phyloP scores from a whole-genome alignment of 805 yeast species.

The Yarrowia hollandica region DNA sequence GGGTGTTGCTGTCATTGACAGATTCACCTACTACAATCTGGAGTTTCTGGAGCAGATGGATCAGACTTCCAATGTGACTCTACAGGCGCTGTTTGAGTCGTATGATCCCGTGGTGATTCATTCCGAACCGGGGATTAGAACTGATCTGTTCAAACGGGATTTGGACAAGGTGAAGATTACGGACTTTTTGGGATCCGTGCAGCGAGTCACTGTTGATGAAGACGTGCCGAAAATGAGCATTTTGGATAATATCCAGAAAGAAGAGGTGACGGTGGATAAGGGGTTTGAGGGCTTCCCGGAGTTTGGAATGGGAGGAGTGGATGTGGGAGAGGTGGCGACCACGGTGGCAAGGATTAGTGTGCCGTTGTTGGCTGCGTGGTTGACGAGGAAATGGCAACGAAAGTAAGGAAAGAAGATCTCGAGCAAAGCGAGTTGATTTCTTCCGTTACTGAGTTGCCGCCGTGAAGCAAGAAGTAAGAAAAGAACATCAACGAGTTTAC shows the following conservation, averaged over 20 bases:
- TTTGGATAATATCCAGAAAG: slow-evolving; percentile 10
- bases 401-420: background rate
- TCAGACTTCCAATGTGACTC: slow-evolving; percentile 68
- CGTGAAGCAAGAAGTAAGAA: no score
- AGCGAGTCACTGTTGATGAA: slow-evolving; percentile 67
- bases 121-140: slow-evolving; percentile 89
- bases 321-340: background rate
- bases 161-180: slow-evolving; percentile 72
- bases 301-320: background rate
- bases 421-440: no score
- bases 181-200: slow-evolving; percentile 93
- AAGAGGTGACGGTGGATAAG: slow-evolving; percentile 1
- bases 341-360: slow-evolving; percentile 10
- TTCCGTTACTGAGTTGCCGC: no score
- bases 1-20: slow-evolving; percentile 96
- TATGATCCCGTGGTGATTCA: slow-evolving; percentile 84
- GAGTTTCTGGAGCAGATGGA: slow-evolving; percentile 83
- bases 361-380: slow-evolving; percentile 10
- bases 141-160: slow-evolving; percentile 71
- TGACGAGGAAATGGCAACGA: slow-evolving; percentile 10
- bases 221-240: slow-evolving; percentile 32
- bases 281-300: slow-evolving; percentile 7
- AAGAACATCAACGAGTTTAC: no score
- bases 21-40: slow-evolving; percentile 89
- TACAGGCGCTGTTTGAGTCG: slow-evolving; percentile 80